Evolutionary conservation across 371 early-diverging fungal genomes (phyloP).

Genomic region (Rhizopus arrhizus): DNA sequence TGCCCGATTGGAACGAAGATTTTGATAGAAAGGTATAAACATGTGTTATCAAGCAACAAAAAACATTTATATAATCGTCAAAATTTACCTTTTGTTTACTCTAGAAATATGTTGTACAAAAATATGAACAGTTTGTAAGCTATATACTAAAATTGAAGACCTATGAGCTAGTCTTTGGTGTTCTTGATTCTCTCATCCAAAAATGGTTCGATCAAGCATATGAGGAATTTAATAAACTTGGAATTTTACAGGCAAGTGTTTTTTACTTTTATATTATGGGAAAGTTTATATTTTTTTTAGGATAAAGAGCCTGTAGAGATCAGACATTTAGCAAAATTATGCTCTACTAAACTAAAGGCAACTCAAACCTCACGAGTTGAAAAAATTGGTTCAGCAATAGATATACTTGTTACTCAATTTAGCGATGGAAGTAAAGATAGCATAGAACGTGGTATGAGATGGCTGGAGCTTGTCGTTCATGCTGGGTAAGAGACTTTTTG

Average conservation of each 20-base stretch:
- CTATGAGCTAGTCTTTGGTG: slow-evolving; percentile 42
- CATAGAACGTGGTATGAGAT: slow-evolving; percentile 46
- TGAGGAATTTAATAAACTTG: slow-evolving; percentile 31
- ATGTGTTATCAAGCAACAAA: neutral
- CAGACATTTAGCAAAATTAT: slow-evolving; percentile 37
- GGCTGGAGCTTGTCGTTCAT: slow-evolving; percentile 48
- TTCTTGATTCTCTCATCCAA: slow-evolving; percentile 43
- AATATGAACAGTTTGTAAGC: slow-evolving; percentile 44
- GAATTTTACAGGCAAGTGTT: slow-evolving; percentile 32
- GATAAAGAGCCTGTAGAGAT: slow-evolving; percentile 38
- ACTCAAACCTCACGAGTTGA: neutral
- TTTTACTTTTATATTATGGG: neutral
- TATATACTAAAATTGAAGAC: slow-evolving; percentile 47
- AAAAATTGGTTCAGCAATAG: slow-evolving; percentile 20
- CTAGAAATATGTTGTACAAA: slow-evolving; percentile 36
- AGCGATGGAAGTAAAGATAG: slow-evolving; percentile 25
- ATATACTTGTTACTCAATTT: slow-evolving; percentile 40
- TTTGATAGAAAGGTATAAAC: slow-evolving; percentile 31
- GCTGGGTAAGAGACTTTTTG: slow-evolving; percentile 38
- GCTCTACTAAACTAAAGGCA: slow-evolving; percentile 18
- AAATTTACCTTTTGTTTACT: neutral
- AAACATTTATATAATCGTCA: neutral
- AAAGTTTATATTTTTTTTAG: slow-evolving; percentile 12
- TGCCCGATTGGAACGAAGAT: slow-evolving; percentile 31
- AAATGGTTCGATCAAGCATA: slow-evolving; percentile 47